Percentiles rank a stretch among this genome's conserved stretches.
phyloP scores from a whole-genome alignment of 495 filamentous ascomycete species.

The Pyrenula massariospora region DNA sequence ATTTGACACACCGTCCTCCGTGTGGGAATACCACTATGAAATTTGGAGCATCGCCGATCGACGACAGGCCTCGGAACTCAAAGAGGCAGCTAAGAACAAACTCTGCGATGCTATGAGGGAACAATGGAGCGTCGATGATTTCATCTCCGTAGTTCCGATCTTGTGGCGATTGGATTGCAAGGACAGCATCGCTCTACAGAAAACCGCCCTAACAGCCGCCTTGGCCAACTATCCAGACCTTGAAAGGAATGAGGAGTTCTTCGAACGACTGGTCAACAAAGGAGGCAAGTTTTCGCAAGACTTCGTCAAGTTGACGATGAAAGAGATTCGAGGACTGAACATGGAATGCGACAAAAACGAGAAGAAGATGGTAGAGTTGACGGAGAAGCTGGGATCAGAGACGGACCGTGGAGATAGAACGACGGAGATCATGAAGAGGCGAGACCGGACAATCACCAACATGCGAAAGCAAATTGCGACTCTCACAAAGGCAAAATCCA shows the following conservation, averaged over 20 bases:
- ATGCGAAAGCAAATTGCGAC: background rate
- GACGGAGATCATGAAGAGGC: background rate
- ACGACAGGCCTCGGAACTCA: background rate
- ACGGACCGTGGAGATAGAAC: background rate
- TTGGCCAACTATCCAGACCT: background rate
- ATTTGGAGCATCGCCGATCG: background rate
- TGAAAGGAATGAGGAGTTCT: no score
- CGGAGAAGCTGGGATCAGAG: background rate
- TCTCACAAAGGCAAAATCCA: no score
- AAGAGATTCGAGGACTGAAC: background rate
- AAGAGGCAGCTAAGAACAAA: background rate
- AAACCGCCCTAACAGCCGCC: background rate
- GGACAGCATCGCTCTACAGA: background rate
- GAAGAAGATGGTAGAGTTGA: background rate
- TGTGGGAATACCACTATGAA: background rate
- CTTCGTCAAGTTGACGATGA: background rate
- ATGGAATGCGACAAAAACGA: background rate
- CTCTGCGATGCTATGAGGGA: background rate
- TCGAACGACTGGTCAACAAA: background rate
- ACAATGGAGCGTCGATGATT: background rate
- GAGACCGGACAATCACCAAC: background rate
- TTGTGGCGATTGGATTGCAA: background rate
- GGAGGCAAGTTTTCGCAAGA: background rate
- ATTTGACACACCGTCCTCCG: background rate
- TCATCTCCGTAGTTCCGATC: background rate